A percentile compares a stretch with the other conserved stretches of the same genome.
phyloP scores from a whole-genome alignment of 2,329 filamentous ascomycete species.

The Aspergillus pseudotamarii region DNA sequence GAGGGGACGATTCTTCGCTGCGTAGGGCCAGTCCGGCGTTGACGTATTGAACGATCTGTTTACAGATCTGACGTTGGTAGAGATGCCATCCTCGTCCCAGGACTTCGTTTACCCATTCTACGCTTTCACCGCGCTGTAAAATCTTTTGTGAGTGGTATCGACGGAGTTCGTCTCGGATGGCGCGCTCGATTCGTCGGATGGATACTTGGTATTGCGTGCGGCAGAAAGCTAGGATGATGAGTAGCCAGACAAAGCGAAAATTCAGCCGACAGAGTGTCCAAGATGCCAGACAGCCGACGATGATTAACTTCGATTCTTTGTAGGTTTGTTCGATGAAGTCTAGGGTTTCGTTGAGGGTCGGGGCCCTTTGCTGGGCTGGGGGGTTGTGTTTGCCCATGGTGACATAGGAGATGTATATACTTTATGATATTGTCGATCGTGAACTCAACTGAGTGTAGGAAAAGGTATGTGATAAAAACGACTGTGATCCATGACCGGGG shows the following conservation, averaged over 20 bases:
- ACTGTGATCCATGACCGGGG: not conserved
- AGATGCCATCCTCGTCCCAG: conserved; percentile 19
- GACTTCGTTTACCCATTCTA: conserved; percentile 19
- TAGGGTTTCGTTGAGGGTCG: conserved; percentile 2
- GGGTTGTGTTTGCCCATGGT: conserved; percentile 13
- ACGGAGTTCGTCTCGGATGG: conserved; percentile 16
- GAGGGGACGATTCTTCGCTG: not conserved
- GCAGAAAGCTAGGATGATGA: conserved; percentile 18
- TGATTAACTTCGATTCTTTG: conserved; percentile 19
- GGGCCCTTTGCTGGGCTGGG: not conserved
- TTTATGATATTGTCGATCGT: not conserved
- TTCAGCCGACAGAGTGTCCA: conserved; percentile 19
- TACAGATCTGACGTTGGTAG: conserved; percentile 17
- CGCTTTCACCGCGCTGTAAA: conserved; percentile 14
- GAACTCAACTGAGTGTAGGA: not conserved
- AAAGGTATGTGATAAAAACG: not conserved
- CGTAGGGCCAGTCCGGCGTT: conserved; percentile 16
- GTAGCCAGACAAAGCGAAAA: conserved; percentile 14
- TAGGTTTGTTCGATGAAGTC: conserved; percentile 17
- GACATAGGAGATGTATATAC: not conserved
- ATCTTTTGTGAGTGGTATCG: conserved; percentile 17
- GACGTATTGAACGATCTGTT: conserved; percentile 17
- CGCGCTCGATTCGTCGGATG: conserved; percentile 14
- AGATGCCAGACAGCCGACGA: conserved; percentile 17
- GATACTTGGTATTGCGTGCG: conserved; percentile 18